Conservation (phyloP, 495 filamentous ascomycete species). For the Tuber umbilicatum region DNA sequence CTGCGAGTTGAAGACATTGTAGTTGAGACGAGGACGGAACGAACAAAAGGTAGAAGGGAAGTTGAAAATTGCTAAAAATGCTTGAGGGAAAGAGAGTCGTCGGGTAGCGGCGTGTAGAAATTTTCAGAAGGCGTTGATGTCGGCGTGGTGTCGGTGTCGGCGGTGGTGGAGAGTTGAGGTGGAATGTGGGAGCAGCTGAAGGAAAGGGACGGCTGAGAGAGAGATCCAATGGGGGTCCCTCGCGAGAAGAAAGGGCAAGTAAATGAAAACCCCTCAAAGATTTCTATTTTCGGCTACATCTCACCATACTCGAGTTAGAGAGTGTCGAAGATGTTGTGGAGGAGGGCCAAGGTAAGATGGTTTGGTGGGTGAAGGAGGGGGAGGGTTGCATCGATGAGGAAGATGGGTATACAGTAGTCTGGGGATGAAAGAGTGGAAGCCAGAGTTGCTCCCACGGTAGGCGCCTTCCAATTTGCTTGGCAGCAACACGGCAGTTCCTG, state of each 20-base stretch:
- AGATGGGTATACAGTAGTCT: background rate
- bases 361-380: background rate
- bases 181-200: background rate
- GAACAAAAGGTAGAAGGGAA: background rate
- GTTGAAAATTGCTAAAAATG: background rate
- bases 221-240: background rate
- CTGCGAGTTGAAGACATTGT: background rate
- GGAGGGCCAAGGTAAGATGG: background rate
- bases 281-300: background rate
- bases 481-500: background rate
- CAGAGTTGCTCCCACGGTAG: too few species aligned
- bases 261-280: background rate
- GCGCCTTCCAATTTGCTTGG: background rate
- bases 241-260: background rate
- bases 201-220: background rate
- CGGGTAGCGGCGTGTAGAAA: background rate
- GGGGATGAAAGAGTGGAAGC: background rate
- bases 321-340: background rate
- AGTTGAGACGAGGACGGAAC: background rate
- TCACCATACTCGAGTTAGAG: too few species aligned
- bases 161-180: background rate
- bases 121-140: background rate
- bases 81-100: background rate
- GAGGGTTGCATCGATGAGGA: background rate
- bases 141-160: background rate